These are phyloP conservation scores for Hawksworthiomyces lignivorus DNA, from an alignment of 2,329 filamentous ascomycete species.

Conservation along the genomic window DNA sequence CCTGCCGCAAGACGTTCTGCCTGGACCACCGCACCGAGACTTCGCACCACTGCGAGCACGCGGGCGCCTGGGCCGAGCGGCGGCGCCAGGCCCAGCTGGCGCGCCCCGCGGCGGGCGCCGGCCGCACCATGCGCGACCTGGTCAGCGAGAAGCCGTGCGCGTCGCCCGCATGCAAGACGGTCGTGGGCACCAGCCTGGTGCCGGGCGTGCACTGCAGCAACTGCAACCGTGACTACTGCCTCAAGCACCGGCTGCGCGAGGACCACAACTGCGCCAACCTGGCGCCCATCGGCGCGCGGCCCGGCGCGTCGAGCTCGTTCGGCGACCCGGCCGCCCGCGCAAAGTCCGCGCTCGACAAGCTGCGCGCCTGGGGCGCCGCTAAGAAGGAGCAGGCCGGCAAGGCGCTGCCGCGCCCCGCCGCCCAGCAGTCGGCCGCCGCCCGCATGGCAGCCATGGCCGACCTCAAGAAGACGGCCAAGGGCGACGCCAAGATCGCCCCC, in stretches of 20 bases:
- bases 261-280: conserved; percentile 82
- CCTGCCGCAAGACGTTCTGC: conserved; percentile 78
- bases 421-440: conserved; percentile 44
- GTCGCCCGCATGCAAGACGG: conserved; percentile 57
- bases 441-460: conserved; percentile 63
- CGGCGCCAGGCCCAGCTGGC: conserved; percentile 47
- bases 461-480: conserved; percentile 82
- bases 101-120: conserved; percentile 45
- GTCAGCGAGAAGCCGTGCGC: conserved; percentile 61
- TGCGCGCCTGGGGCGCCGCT: conserved; percentile 72
- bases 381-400: conserved; percentile 58
- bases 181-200: conserved; percentile 59
- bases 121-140: conserved; percentile 45
- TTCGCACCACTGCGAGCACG: conserved; percentile 60
- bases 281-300: conserved; percentile 45
- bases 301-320: conserved; percentile 21
- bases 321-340: conserved; percentile 56
- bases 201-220: conserved; percentile 63
- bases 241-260: conserved; percentile 67
- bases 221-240: conserved; percentile 68
- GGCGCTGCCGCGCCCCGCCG: conserved; percentile 50
- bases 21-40: conserved; percentile 87
- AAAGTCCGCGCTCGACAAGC: conserved; percentile 63
- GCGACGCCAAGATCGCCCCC: conserved; percentile 68
- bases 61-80: conserved; percentile 55